A percentile compares a stretch with the other conserved stretches of the same genome.
Evolutionary conservation across 768 basidiomycete genomes (phyloP).

Genomic region (Vararia minispora): DNA sequence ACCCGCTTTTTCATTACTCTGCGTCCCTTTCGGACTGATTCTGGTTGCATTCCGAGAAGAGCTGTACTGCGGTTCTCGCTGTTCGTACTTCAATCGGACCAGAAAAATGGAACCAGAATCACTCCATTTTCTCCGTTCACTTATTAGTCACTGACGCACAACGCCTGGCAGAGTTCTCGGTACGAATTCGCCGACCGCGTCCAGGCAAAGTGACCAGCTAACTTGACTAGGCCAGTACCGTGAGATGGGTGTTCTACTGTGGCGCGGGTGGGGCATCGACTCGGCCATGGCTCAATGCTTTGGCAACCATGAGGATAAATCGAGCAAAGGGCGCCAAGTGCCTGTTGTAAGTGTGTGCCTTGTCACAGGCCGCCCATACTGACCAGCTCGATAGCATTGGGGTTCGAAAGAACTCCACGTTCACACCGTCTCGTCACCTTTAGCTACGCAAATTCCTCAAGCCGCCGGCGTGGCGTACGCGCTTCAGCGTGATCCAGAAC

Average conservation of each 20-base stretch:
- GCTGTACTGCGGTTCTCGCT: too few species aligned
- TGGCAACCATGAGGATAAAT: constrained; percentile 69
- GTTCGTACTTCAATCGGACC: too few species aligned
- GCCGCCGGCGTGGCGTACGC: constrained; percentile 91
- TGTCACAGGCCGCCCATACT: background rate
- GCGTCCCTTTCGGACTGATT: too few species aligned
- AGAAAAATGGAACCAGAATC: too few species aligned
- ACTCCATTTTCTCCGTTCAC: background rate
- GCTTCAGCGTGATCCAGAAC: constrained; percentile 62
- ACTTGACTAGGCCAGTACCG: constrained; percentile 92
- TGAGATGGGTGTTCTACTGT: constrained; percentile 83
- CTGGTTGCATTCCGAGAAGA: too few species aligned
- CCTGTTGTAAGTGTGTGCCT: constrained; percentile 52
- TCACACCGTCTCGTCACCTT: constrained; percentile 87
- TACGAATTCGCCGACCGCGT: constrained; percentile 20
- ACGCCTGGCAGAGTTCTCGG: constrained; percentile 55
- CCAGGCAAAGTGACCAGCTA: constrained; percentile 2
- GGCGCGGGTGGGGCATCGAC: constrained; percentile 74
- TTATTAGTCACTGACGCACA: background rate
- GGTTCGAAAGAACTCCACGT: constrained; percentile 79
- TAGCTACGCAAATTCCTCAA: constrained; percentile 92
- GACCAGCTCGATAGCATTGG: constrained; percentile 48
- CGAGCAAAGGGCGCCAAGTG: constrained; percentile 87
- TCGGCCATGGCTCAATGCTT: constrained; percentile 89
- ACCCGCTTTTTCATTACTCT: too few species aligned